phyloP scores from a whole-genome alignment of 2,329 filamentous ascomycete species.

The Epichloe scottii region DNA sequence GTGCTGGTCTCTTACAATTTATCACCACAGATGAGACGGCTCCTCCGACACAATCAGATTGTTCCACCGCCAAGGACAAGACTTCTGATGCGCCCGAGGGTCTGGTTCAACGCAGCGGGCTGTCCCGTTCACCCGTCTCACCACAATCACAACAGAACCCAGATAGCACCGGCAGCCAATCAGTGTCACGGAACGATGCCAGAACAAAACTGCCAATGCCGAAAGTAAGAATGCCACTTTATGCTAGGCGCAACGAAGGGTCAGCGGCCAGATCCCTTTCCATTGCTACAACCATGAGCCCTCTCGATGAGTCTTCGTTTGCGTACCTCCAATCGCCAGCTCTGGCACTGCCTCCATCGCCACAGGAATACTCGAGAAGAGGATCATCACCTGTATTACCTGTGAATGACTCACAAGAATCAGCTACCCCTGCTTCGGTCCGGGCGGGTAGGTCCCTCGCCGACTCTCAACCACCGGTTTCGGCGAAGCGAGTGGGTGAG shows the following conservation, averaged over 20 bases:
- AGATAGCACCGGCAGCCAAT: background rate
- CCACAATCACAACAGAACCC: background rate
- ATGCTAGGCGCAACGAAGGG: background rate
- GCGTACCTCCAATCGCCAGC: constrained; percentile 3
- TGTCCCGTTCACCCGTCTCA: background rate
- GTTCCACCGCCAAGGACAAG: background rate
- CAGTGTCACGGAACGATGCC: background rate
- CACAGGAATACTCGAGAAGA: constrained; percentile 24
- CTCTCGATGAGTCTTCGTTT: constrained; percentile 5
- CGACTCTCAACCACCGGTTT: background rate
- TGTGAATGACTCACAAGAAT: constrained; percentile 4
- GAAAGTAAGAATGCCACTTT: background rate
- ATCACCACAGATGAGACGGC: background rate
- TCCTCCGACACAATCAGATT: background rate
- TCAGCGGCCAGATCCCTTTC: constrained; percentile 12
- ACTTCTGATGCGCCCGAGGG: background rate
- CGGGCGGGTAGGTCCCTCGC: background rate
- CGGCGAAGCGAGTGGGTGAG: background rate
- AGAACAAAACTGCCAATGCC: background rate
- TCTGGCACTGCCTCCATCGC: constrained; percentile 2
- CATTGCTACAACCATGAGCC: constrained; percentile 14
- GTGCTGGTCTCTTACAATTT: background rate
- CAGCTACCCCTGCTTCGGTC: background rate
- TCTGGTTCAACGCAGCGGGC: background rate
- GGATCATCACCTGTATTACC: constrained; percentile 40